Evolutionary conservation across 139 green algal species (phyloP), one percentile per base, ranked within the genome.

Genomic region (Asterochloris sp.): DNA sequence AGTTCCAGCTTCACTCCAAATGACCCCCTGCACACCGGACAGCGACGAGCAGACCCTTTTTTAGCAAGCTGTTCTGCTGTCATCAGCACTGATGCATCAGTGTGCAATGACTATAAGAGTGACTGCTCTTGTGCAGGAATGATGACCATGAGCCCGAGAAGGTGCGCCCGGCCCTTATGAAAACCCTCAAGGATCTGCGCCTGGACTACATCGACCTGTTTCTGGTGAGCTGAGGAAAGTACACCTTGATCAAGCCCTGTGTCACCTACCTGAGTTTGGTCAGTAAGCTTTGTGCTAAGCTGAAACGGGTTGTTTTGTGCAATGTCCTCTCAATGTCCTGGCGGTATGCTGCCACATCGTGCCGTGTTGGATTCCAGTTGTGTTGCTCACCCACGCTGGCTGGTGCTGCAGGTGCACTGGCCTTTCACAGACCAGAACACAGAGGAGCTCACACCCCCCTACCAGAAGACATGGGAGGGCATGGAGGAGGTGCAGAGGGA

Each of bases 171-270:
- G 88, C 88, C 11, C 86, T 86, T 62, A 26, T 82, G 0, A 80
- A 86, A 60, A 93, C 85, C 0, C 85, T 98, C 69, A 78, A 84
- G 61, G 91, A 96, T 80, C 87, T 98, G n/a, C 86, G 88, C 29
- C 61, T 97, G 13, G 73, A 90, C 21, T 97, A 98, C 81, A 84
- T 98, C 4, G 95, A 98, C 85, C 85, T 98, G 4, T 98, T 96
- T 79, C 88, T 98, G 79, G 89, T 97, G n/a, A 88, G 69, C 69
- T 76, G 24, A 29, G 61, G n/a, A 16, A 14, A 28, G 26, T 28
- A 0, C 24, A 4, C 78, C 8, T 74, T 74, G 60, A 13, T 62
- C 10, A 73, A 83, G 24, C 71, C 69, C 71, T 74, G 69, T 71
- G 17, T 2, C 66, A 71, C 4, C 17, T 8, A 24, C 66, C 17